Conservation (phyloP, 257 asterid species). For the Gentiana macrophylla region DNA sequence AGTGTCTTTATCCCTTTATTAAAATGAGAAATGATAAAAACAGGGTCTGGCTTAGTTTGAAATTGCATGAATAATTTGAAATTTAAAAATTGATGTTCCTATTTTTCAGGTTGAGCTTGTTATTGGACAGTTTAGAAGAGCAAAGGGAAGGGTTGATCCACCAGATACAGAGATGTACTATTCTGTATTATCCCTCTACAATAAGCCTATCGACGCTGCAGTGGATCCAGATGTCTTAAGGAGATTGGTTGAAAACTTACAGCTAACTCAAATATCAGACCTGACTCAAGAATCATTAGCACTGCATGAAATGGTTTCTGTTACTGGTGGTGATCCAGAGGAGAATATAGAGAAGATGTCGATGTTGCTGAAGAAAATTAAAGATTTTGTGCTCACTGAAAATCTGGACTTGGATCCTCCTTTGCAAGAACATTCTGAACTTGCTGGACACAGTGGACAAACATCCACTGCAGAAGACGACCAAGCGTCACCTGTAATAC, state of each 20-base stretch:
- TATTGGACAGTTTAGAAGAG: conserved; percentile 91
- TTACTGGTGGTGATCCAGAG: conserved; percentile 84
- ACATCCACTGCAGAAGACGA: conserved; percentile 23
- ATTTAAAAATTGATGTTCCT: neutral
- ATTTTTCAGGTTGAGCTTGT: conserved; percentile 85
- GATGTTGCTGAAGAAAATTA: conserved; percentile 67
- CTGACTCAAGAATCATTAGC: conserved; percentile 92
- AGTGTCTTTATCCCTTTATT: too few species aligned
- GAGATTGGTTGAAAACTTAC: conserved; percentile 69
- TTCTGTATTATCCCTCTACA: conserved; percentile 57
- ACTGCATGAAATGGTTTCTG: conserved; percentile 88
- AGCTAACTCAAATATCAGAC: conserved; percentile 70
- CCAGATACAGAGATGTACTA: conserved; percentile 70
- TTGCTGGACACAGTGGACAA: conserved; percentile 44
- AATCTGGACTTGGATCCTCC: conserved; percentile 45
- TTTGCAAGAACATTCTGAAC: conserved; percentile 34
- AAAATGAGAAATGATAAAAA: too few species aligned
- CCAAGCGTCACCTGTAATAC: conserved; percentile 54
- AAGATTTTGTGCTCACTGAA: conserved; percentile 84
- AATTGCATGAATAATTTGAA: too few species aligned
- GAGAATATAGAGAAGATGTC: conserved; percentile 94
- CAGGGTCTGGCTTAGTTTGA: too few species aligned
- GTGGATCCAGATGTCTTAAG: conserved; percentile 43
- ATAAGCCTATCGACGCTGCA: conserved; percentile 24
- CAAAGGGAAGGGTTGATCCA: conserved; percentile 80